Evolutionary conservation across 2,329 filamentous ascomycete species (phyloP), one percentile per base, ranked within the genome.

Genomic region (Lecanosticta acicola): DNA sequence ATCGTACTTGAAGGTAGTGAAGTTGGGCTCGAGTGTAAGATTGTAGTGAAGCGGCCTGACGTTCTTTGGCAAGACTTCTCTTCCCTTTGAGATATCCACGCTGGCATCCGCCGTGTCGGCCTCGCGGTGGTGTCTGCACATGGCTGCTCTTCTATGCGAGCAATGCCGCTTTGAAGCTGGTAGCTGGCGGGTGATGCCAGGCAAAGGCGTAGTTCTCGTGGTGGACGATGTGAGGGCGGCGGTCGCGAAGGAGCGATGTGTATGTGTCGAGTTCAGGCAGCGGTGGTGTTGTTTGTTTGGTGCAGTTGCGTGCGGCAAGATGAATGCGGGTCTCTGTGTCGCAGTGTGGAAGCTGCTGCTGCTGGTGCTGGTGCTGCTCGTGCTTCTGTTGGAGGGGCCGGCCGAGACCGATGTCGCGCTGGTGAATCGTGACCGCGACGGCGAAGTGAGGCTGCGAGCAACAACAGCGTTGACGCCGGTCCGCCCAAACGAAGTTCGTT

Each of bases 31-130:
- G 52, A 97, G 76, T 1, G 87, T 93, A 59, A 97, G 71, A 67
- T 94, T 81, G 71, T 97, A 97, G 72, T 97, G 89, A 32, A 77
- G 71, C n/a, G 91, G 90, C 67, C 91, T 85, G 61, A 96, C 88
- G 64, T 96, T 94, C 69, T 83, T 82, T 42, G 91, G 93, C 59
- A 97, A 77, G 55, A 97, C 84, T 73, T 94, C 85, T 60, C 91
- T 83, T 54, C 79, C 81, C 57, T 78, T 76, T 42, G 76, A 69
- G 58, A 84, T 74, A 64, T 82, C 75, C 53, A 78, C 71, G 59
- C 75, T 78, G 58, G 77, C 72, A 53, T 72, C 74, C 45, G 75
- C 73, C 51, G 69, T 71, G 52, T 79, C 77, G 39, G 68, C 69
- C 54, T 78, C 79, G 58, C 73, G 74, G 46, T 75, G 72, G 52